Percentiles rank a stretch among this genome's conserved stretches.
phyloP scores from a whole-genome alignment of 2,329 filamentous ascomycete genomes.

The Ascosphaera apis region DNA sequence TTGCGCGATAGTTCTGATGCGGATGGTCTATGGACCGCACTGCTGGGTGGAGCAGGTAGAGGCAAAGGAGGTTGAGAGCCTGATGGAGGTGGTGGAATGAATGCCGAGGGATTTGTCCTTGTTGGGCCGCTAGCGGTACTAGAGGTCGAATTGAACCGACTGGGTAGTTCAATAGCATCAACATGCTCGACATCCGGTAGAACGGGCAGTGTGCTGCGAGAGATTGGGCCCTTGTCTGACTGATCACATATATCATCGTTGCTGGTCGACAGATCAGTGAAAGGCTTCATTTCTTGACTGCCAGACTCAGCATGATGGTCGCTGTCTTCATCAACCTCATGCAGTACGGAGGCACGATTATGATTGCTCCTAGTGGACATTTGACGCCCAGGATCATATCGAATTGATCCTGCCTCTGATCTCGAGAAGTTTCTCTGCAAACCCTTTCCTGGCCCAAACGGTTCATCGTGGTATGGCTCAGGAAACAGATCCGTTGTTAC shows the following conservation, averaged over 20 bases:
- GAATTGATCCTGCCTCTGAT: too few species aligned
- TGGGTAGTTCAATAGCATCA: slow-evolving; percentile 39
- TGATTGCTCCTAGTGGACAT: too few species aligned
- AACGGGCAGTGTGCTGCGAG: slow-evolving; percentile 24
- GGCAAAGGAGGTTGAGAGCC: neutral
- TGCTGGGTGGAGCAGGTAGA: neutral
- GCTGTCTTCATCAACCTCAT: neutral
- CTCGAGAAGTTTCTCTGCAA: slow-evolving; percentile 6
- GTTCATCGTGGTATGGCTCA: slow-evolving; percentile 38
- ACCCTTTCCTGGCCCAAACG: slow-evolving; percentile 12
- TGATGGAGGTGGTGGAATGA: neutral
- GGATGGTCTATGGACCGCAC: slow-evolving; percentile 6
- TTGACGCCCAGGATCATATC: too few species aligned
- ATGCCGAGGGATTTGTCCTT: too few species aligned
- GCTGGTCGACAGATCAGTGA: neutral
- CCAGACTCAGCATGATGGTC: neutral
- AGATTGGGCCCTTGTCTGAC: slow-evolving; percentile 7
- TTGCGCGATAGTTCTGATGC: slow-evolving; percentile 8
- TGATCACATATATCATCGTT: slow-evolving; percentile 3
- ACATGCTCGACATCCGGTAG: slow-evolving; percentile 39
- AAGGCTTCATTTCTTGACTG: neutral
- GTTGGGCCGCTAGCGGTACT: too few species aligned
- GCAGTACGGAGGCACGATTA: neutral
- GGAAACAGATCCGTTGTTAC: slow-evolving; percentile 31
- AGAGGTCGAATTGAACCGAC: slow-evolving; percentile 30